Conservation (phyloP, 2,329 filamentous ascomycete genomes). For the Talaromyces sp. region DNA sequence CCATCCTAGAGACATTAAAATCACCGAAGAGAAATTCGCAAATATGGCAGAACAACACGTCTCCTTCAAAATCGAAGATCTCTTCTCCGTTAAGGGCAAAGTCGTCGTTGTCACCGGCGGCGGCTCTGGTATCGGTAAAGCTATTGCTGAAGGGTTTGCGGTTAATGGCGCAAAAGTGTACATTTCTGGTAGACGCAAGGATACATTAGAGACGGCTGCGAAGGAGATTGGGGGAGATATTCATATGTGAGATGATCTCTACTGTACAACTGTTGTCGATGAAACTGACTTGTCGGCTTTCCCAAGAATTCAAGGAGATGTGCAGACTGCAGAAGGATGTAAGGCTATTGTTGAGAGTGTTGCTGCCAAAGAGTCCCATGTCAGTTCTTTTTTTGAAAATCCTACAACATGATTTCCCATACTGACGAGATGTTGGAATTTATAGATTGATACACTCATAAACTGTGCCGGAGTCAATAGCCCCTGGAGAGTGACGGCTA, state of each 20-base stretch:
- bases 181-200: slow-evolving; percentile 49
- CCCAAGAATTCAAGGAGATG: slow-evolving; percentile 26
- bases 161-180: slow-evolving; percentile 54
- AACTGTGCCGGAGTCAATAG: slow-evolving; percentile 27
- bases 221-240: slow-evolving; percentile 12
- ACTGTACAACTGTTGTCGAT: background rate
- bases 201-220: slow-evolving; percentile 34
- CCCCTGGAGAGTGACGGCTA: slow-evolving; percentile 6
- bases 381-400: slow-evolving; percentile 2
- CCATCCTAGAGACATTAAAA: background rate
- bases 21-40: background rate
- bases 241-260: slow-evolving; percentile 1
- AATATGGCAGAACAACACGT: slow-evolving; percentile 14
- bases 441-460: slow-evolving; percentile 24
- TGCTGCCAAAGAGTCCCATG: slow-evolving; percentile 23
- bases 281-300: background rate
- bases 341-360: slow-evolving; percentile 24
- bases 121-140: slow-evolving; percentile 20
- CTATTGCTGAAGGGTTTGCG: slow-evolving; percentile 33
- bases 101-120: slow-evolving; percentile 21
- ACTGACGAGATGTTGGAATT: background rate
- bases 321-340: slow-evolving; percentile 26
- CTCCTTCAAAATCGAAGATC: slow-evolving; percentile 15
- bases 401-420: background rate
- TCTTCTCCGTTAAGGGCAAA: slow-evolving; percentile 15